Conservation (phyloP, 805 yeast genomes). For the Lachancea nothofagi region DNA sequence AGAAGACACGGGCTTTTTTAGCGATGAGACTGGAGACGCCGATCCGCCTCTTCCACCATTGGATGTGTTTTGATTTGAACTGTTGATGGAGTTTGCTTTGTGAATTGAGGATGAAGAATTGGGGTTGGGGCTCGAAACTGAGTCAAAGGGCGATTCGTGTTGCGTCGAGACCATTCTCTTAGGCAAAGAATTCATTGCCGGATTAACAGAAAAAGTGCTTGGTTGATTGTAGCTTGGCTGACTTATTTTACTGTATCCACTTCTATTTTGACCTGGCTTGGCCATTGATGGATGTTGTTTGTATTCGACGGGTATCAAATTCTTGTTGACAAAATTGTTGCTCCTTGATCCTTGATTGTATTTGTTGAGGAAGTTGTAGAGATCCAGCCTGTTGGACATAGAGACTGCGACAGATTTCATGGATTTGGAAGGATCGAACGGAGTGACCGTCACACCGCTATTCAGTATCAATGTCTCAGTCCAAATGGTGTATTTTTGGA, state of each 20-base stretch:
- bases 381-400: conserved; percentile 77
- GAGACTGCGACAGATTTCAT: conserved; percentile 72
- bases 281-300: conserved; percentile 62
- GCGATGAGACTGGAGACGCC: conserved; percentile 10
- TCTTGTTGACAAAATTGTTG: conserved; percentile 34
- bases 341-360: conserved; percentile 35
- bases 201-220: conserved; percentile 25
- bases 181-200: conserved; percentile 29
- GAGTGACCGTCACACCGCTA: conserved; percentile 76
- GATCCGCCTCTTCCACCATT: conserved; percentile 7
- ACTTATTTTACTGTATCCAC: conserved; percentile 15
- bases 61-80: not conserved
- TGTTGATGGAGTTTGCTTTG: not conserved
- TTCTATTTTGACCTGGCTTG: conserved; percentile 21
- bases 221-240: conserved; percentile 20
- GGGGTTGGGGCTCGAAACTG: conserved; percentile 11
- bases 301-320: conserved; percentile 63
- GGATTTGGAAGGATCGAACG: conserved; percentile 56
- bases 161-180: conserved; percentile 33
- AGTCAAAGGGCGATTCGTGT: conserved; percentile 31
- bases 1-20: conserved; percentile 8
- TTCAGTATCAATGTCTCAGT: conserved; percentile 78
- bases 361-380: conserved; percentile 61
- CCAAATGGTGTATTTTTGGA: conserved; percentile 84
- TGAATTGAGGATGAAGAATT: not conserved